These are phyloP conservation scores for Tilletia walkeri DNA, from an alignment of 1,284 basidiomycete species.

Conservation along the genomic window DNA sequence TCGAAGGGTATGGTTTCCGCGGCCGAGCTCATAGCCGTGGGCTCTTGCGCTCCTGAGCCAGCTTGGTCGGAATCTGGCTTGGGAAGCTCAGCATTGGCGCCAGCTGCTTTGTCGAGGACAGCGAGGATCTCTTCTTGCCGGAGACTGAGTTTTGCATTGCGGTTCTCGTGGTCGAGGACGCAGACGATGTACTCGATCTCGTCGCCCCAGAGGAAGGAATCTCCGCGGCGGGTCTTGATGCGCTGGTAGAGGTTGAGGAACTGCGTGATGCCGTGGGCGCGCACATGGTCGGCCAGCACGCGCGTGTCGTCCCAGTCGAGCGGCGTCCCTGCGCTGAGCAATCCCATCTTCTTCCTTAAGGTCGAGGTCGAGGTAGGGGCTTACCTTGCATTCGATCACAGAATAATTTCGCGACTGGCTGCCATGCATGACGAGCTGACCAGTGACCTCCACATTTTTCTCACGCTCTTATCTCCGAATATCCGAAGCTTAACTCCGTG, in stretches of 20 bases:
- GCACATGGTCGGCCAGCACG: constrained; percentile 75
- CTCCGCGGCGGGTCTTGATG: constrained; percentile 85
- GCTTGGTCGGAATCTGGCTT: constrained; percentile 13
- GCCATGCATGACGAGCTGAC: too few relatives aligned
- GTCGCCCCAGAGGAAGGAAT: constrained; percentile 96
- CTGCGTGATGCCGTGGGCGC: constrained; percentile 89
- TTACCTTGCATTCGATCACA: too few relatives aligned
- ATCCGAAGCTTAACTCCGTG: background rate
- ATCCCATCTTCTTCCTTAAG: constrained; percentile 68
- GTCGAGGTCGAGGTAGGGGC: background rate
- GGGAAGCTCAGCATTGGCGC: constrained; percentile 24
- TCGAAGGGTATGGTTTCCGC: constrained; percentile 20
- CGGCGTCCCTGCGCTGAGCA: constrained; percentile 90
- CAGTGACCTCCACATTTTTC: background rate
- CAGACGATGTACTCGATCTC: constrained; percentile 99
- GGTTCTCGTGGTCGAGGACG: constrained; percentile 73
- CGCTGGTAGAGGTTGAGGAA: constrained; percentile 89
- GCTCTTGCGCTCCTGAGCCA: background rate
- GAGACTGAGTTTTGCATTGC: constrained; percentile 82
- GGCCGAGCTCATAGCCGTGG: background rate
- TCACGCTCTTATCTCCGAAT: background rate
- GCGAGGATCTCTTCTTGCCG: constrained; percentile 89
- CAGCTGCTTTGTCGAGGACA: constrained; percentile 63
- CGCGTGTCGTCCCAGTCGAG: constrained; percentile 88
- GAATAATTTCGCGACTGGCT: too few relatives aligned